Evolutionary conservation across 2,329 filamentous ascomycete genomes (phyloP).

Genomic region (Neophaeococcomyces mojaviensis): DNA sequence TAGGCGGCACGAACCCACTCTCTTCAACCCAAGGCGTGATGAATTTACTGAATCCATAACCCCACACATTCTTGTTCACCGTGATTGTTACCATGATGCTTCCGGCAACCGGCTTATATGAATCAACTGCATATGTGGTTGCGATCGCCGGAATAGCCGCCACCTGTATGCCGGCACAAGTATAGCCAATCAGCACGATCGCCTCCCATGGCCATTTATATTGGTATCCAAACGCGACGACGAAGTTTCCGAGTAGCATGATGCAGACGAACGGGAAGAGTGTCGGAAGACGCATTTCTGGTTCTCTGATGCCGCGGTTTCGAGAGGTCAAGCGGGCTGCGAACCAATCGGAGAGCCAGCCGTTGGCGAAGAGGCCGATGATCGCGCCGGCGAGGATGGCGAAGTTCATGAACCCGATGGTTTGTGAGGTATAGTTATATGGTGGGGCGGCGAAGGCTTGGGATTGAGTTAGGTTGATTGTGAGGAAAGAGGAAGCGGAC

Average conservation of each 20-base stretch:
- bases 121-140: conserved; percentile 54
- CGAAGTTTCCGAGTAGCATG: conserved; percentile 51
- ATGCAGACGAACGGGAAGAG: conserved; percentile 52
- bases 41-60: conserved; percentile 52
- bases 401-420: conserved; percentile 52
- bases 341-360: conserved; percentile 52
- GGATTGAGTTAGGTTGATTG: conserved; percentile 53
- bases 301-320: conserved; percentile 50
- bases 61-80: conserved; percentile 59
- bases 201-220: conserved; percentile 45
- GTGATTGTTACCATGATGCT: conserved; percentile 54
- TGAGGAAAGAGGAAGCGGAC: conserved; percentile 51
- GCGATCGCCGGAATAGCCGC: conserved; percentile 53
- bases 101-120: conserved; percentile 56
- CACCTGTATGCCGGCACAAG: conserved; percentile 50
- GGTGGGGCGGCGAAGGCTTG: conserved; percentile 49
- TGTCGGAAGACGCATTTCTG: conserved; percentile 51
- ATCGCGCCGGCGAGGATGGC: conserved; percentile 48
- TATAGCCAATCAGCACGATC: conserved; percentile 52
- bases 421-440: conserved; percentile 45
- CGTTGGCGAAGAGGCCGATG: conserved; percentile 49
- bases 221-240: conserved; percentile 48
- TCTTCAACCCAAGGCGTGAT: conserved; percentile 46
- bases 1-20: conserved; percentile 47
- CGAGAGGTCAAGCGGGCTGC: conserved; percentile 44